Percentiles rank a stretch among this genome's conserved stretches.
These are phyloP conservation scores for Claviceps sp. DNA, from an alignment of 2,329 filamentous ascomycete genomes.

Conservation along the genomic window DNA sequence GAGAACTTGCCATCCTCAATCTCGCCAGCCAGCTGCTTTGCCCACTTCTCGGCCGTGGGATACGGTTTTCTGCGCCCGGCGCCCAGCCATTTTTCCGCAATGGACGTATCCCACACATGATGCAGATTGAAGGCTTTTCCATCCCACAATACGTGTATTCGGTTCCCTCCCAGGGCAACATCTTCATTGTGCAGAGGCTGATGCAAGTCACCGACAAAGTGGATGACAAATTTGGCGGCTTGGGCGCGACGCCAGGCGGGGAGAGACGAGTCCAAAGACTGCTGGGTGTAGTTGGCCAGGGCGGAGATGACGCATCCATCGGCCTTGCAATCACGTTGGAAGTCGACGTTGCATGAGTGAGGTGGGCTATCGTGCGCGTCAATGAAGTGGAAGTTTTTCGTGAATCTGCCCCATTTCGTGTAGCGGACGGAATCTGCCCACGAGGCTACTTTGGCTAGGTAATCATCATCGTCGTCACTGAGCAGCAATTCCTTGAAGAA, in stretches of 20 bases:
- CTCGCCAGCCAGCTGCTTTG: constrained; percentile 37
- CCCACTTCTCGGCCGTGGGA: constrained; percentile 39
- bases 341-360: constrained; percentile 40
- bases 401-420: constrained; percentile 48
- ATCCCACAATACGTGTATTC: constrained; percentile 50
- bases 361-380: constrained; percentile 53
- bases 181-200: constrained; percentile 56
- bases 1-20: constrained; percentile 45
- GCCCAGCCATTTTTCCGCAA: constrained; percentile 51
- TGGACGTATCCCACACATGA: constrained; percentile 59
- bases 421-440: constrained; percentile 57
- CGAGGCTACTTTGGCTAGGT: constrained; percentile 49
- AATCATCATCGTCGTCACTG: constrained; percentile 39
- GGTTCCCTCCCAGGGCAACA: constrained; percentile 52
- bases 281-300: constrained; percentile 46
- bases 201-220: constrained; percentile 60
- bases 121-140: constrained; percentile 50
- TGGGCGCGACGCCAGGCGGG: constrained; percentile 34
- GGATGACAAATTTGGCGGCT: constrained; percentile 52
- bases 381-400: constrained; percentile 54
- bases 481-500: constrained; percentile 45
- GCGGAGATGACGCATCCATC: constrained; percentile 50
- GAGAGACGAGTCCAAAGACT: constrained; percentile 34
- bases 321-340: constrained; percentile 46
- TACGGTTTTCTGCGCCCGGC: constrained; percentile 37